phyloP scores from a whole-genome alignment of 2,329 filamentous ascomycete species.

The Myriosclerotinia curreyana region DNA sequence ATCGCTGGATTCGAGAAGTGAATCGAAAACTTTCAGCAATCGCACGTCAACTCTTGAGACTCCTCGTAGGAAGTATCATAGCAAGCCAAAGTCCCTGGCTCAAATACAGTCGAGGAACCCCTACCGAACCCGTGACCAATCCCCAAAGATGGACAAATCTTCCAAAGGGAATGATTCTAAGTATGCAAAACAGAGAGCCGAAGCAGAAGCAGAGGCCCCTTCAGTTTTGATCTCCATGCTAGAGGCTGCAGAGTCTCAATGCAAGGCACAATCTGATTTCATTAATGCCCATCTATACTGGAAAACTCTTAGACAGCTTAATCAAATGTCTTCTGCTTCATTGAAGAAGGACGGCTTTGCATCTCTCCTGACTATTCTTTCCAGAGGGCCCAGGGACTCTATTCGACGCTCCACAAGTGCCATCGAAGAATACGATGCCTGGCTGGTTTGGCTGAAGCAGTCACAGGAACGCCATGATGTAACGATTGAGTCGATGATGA shows the following conservation, averaged over 20 bases:
- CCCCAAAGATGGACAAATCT: slow-evolving; percentile 24
- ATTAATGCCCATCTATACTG: slow-evolving; percentile 82
- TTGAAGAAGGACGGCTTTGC: slow-evolving; percentile 67
- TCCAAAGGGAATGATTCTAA: slow-evolving; percentile 26
- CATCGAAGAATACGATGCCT: slow-evolving; percentile 75
- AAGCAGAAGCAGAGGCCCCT: slow-evolving; percentile 42
- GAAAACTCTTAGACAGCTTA: slow-evolving; percentile 74
- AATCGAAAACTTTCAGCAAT: slow-evolving; percentile 66
- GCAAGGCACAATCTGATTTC: slow-evolving; percentile 76
- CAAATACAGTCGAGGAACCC: slow-evolving; percentile 58
- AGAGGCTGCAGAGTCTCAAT: slow-evolving; percentile 71
- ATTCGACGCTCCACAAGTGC: slow-evolving; percentile 67
- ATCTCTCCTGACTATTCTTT: slow-evolving; percentile 70
- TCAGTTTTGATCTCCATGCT: slow-evolving; percentile 68
- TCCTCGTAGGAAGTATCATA: slow-evolving; percentile 57
- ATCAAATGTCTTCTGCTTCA: slow-evolving; percentile 57
- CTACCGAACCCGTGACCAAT: slow-evolving; percentile 43
- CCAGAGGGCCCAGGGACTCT: slow-evolving; percentile 65
- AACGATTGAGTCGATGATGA: slow-evolving; percentile 71
- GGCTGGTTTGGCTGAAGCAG: slow-evolving; percentile 80
- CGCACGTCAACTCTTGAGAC: slow-evolving; percentile 52
- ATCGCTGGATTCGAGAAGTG: slow-evolving; percentile 57
- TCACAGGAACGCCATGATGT: slow-evolving; percentile 75
- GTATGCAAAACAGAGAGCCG: slow-evolving; percentile 26
- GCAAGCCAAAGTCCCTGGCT: slow-evolving; percentile 49